Conservation (phyloP, 345 rosid genomes). For the Combretum micranthum region DNA sequence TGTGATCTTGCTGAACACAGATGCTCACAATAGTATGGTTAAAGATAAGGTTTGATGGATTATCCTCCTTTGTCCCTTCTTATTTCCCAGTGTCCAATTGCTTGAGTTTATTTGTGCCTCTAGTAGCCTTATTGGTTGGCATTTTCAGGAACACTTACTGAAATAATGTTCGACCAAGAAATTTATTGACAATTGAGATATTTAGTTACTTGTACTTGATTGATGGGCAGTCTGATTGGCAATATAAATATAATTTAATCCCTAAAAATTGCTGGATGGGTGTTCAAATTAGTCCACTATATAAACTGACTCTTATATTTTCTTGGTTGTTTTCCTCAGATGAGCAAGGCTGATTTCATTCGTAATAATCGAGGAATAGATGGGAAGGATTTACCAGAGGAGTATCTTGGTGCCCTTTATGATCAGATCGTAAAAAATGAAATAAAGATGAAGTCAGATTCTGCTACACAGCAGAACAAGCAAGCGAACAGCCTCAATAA, state of each 20-base stretch:
- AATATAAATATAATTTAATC: too few relatives aligned
- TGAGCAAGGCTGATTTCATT: constrained; percentile 85
- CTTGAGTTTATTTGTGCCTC: neutral
- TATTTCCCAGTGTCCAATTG: neutral
- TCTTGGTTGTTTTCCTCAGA: constrained; percentile 34
- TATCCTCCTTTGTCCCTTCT: constrained; percentile 4
- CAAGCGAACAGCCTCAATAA: constrained; percentile 83
- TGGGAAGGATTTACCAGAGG: constrained; percentile 96
- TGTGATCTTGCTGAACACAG: constrained; percentile 94
- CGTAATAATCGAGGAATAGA: constrained; percentile 91
- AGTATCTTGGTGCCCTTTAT: constrained; percentile 71
- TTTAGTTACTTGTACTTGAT: too few relatives aligned
- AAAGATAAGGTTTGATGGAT: constrained; percentile 78
- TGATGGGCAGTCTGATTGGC: too few relatives aligned
- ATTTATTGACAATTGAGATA: too few relatives aligned
- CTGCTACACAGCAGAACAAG: constrained; percentile 73
- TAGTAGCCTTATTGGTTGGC: neutral
- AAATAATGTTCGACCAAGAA: too few relatives aligned
- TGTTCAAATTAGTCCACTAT: too few relatives aligned
- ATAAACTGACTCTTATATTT: too few relatives aligned
- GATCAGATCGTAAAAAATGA: constrained; percentile 87
- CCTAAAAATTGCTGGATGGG: too few relatives aligned
- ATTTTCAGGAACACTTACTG: too few relatives aligned
- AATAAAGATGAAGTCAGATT: constrained; percentile 83
- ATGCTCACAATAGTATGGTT: constrained; percentile 94